Conservation (phyloP, 2,329 filamentous ascomycete genomes). For the Leptographium radiaticola region DNA sequence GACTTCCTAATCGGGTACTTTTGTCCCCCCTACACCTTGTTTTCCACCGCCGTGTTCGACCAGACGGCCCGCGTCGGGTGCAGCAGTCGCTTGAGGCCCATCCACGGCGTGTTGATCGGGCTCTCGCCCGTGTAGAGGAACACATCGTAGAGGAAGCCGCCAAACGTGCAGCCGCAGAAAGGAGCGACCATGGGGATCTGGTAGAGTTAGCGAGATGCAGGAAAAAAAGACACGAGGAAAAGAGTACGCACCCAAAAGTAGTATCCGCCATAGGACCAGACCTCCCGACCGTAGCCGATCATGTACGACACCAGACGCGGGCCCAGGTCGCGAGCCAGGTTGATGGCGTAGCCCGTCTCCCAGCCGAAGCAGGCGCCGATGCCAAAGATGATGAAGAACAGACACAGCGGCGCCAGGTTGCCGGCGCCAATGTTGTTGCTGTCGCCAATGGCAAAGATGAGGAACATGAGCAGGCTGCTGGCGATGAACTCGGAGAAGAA, state of each 20-base stretch:
- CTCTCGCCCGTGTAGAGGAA: constrained; percentile 59
- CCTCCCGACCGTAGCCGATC: constrained; percentile 22
- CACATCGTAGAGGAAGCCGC: constrained; percentile 53
- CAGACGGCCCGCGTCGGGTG: neutral
- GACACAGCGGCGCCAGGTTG: constrained; percentile 27
- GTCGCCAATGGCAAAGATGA: constrained; percentile 45
- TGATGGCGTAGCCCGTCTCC: constrained; percentile 40
- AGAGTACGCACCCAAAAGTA: constrained; percentile 10
- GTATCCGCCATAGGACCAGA: constrained; percentile 11
- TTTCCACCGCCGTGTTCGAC: neutral
- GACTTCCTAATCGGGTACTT: too few relatives aligned
- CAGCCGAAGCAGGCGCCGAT: constrained; percentile 41
- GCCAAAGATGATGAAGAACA: constrained; percentile 37
- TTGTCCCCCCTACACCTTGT: neutral
- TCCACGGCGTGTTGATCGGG: constrained; percentile 44
- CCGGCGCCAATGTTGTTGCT: constrained; percentile 44
- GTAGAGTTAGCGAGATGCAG: neutral
- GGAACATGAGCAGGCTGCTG: constrained; percentile 39
- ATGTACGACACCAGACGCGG: constrained; percentile 45
- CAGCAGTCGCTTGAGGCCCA: neutral
- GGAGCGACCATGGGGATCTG: constrained; percentile 62
- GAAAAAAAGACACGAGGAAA: neutral
- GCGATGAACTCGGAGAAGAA: constrained; percentile 48
- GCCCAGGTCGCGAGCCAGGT: constrained; percentile 45
- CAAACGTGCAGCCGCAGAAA: constrained; percentile 50